These are phyloP conservation scores for Purshia tridentata DNA, from an alignment of 306 rosid species.

Conservation along the genomic window DNA sequence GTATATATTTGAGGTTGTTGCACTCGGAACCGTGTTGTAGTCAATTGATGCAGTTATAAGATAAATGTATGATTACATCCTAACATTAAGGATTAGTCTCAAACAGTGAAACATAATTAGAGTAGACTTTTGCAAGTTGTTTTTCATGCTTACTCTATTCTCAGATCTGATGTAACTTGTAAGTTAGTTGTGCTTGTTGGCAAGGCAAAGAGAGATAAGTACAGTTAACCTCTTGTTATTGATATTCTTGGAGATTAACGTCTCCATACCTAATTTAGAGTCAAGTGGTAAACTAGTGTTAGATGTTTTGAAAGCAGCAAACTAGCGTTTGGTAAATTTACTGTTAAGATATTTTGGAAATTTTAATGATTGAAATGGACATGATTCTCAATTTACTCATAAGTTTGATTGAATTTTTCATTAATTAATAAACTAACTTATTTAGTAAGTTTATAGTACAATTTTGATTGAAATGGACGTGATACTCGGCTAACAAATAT, in stretches of 20 bases:
- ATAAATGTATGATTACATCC: slow-evolving; percentile 8
- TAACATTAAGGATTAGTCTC: background rate
- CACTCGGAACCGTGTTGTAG: slow-evolving; percentile 20
- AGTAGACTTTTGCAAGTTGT: background rate
- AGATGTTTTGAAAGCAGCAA: background rate
- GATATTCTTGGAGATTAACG: background rate
- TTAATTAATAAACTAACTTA: no score
- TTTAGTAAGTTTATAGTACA: no score
- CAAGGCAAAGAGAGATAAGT: background rate
- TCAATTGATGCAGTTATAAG: slow-evolving; percentile 1
- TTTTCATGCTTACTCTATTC: background rate
- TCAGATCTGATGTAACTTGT: background rate
- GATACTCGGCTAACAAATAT: no score
- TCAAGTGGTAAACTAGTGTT: background rate
- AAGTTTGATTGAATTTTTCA: no score
- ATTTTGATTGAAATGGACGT: no score
- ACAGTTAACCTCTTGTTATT: background rate
- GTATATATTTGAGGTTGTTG: slow-evolving; percentile 18
- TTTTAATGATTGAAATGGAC: background rate
- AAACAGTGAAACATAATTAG: background rate
- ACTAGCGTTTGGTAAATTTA: background rate
- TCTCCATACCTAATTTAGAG: background rate
- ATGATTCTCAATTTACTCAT: background rate
- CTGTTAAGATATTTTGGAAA: background rate
- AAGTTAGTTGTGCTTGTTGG: slow-evolving; percentile 3